Base-by-base conservation (phyloP, 139 green algal genomes). In the Yamagishiella unicocca region DNA sequence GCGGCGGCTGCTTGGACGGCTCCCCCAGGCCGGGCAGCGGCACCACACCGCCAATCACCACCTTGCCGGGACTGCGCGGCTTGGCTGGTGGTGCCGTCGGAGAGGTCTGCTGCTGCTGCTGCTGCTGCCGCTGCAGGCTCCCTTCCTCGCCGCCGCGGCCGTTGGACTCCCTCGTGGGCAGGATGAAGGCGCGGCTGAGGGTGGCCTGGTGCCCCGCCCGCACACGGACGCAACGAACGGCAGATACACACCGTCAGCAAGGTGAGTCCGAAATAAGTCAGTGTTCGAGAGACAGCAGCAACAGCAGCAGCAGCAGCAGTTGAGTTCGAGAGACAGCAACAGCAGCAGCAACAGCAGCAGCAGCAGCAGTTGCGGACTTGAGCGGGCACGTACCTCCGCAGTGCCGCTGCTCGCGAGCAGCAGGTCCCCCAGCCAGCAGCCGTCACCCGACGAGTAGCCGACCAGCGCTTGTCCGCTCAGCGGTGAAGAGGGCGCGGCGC, bases 351-450 rank as follows among this genome's bases (percentile, higher is more conserved):
- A n/a, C n/a, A n/a, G n/a, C n/a, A n/a, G n/a, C n/a, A n/a, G n/a
- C n/a, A n/a, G n/a, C n/a, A n/a, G n/a, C n/a, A n/a, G n/a, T n/a
- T n/a, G n/a, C n/a, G n/a, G n/a, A n/a, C n/a, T n/a, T n/a, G n/a
- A 58, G 14, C 50, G 50, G 58, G 19, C 19, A 17, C 74, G 17
- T 35, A 83, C 75, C 77, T 84, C 77, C 27, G 77, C 77, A 31
- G 72, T 24, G 37, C 77, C 77, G 9, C 77, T 24, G 27, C 38
- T 84, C 24, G 37, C 72, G 77, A 84, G 37, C 37, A 84, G 77
- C 27, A 84, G 7, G 27, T 84, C 77, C 1, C 37, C 55, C 77
- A 42, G 37, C 77, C 37, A 72, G 54, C 25, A 25, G 55, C 45
- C 55, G 12, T 35, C 12, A 31, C 37, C n/a, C 8, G 45, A 21